A percentile compares a stretch with the other conserved stretches of the same genome.
Conservation (phyloP, 2,329 filamentous ascomycete species). For the Lachnum nothofagi region DNA sequence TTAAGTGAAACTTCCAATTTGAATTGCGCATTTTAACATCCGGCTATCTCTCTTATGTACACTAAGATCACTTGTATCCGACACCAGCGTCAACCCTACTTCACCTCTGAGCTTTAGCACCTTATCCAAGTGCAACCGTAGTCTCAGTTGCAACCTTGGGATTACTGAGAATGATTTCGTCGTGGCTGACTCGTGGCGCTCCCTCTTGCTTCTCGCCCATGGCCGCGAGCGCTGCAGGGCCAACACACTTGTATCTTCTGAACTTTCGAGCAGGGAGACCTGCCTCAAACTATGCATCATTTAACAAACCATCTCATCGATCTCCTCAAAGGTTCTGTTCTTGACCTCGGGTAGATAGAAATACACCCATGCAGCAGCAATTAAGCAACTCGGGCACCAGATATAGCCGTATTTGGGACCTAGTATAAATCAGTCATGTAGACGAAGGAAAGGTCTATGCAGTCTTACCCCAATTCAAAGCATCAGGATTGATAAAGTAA, state of each 20-base stretch:
- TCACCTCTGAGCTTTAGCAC: slow-evolving; percentile 62
- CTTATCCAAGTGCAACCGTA: slow-evolving; percentile 37
- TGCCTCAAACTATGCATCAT: slow-evolving; percentile 33
- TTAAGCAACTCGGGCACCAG: slow-evolving; percentile 44
- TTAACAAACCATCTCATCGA: slow-evolving; percentile 67
- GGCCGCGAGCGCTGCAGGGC: slow-evolving; percentile 12
- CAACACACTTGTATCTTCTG: slow-evolving; percentile 31
- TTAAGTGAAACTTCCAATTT: neutral
- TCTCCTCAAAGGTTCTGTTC: slow-evolving; percentile 75
- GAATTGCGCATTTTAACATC: neutral
- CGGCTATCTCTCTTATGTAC: neutral
- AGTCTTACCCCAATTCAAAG: slow-evolving; percentile 46
- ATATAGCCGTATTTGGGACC: slow-evolving; percentile 52
- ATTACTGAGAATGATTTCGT: slow-evolving; percentile 11
- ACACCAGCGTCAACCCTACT: slow-evolving; percentile 64
- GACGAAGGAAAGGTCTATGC: neutral
- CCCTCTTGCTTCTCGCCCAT: slow-evolving; percentile 14
- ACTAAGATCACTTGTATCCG: slow-evolving; percentile 41
- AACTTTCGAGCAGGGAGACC: slow-evolving; percentile 41
- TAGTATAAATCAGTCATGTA: neutral
- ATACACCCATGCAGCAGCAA: slow-evolving; percentile 45
- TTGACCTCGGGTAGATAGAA: slow-evolving; percentile 68
- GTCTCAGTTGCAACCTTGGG: slow-evolving; percentile 11
- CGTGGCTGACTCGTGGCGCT: slow-evolving; percentile 5
- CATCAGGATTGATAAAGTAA: slow-evolving; percentile 53